Evolutionary conservation across 768 basidiomycete species (phyloP).

Genomic region (Pleurotus djamor): DNA sequence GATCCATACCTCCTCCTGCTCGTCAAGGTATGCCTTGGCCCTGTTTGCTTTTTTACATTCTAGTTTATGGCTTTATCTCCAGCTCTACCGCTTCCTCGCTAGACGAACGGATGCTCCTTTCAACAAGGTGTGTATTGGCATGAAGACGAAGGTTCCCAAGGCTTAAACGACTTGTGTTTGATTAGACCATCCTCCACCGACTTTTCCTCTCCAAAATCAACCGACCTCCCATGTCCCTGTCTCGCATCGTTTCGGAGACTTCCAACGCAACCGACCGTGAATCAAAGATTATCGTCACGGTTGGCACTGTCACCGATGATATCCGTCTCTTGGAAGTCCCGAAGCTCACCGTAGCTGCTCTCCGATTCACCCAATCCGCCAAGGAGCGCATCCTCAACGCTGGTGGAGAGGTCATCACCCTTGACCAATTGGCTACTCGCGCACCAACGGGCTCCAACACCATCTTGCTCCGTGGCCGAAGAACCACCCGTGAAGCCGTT

Average conservation of each 20-base stretch:
- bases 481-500: constrained; percentile 91
- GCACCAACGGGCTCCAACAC: constrained; percentile 96
- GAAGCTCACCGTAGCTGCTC: constrained; percentile 90
- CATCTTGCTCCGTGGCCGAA: constrained; percentile 87
- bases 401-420: constrained; percentile 91
- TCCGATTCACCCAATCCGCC: constrained; percentile 91
- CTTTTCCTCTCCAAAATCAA: constrained; percentile 98
- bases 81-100: constrained; percentile 99
- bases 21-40: constrained; percentile 73
- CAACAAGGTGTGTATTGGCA: constrained; percentile 70
- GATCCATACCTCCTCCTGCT: constrained; percentile 98
- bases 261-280: constrained; percentile 57
- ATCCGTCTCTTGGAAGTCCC: constrained; percentile 83
- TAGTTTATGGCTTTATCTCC: constrained; percentile 1
- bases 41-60: not conserved
- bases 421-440: constrained; percentile 95
- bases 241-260: constrained; percentile 87
- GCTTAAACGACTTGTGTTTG: constrained; percentile 13
- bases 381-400: constrained; percentile 94
- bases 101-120: constrained; percentile 94
- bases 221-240: constrained; percentile 94
- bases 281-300: constrained; percentile 84
- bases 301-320: constrained; percentile 96
- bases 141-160: not conserved
- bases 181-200: constrained; percentile 88